These are phyloP conservation scores for Termitomyces heimii DNA, from an alignment of 768 basidiomycete species.

Conservation along the genomic window DNA sequence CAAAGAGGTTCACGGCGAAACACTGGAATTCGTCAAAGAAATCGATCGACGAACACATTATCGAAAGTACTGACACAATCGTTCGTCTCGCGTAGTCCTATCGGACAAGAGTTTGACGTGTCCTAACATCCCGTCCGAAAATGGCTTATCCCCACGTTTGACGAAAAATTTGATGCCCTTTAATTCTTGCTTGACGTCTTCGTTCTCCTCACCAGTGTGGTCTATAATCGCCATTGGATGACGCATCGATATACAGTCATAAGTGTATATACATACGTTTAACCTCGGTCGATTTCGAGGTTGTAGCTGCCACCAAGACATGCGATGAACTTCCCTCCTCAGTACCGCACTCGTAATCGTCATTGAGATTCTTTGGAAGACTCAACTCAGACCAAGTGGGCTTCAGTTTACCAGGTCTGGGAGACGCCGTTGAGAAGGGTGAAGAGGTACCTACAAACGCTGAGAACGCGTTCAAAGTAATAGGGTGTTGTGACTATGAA, in stretches of 20 bases:
- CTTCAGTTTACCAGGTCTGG: conserved; percentile 5
- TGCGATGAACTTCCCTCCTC: conserved; percentile 3
- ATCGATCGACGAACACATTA: neutral
- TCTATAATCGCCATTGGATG: conserved; percentile 19
- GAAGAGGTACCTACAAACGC: conserved; percentile 30
- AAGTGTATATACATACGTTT: conserved; percentile 10
- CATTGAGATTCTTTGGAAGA: neutral
- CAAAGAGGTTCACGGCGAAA: conserved; percentile 68
- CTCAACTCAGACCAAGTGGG: conserved; percentile 15
- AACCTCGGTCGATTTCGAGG: conserved; percentile 7
- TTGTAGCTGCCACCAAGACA: conserved; percentile 11
- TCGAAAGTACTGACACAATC: conserved; percentile 34
- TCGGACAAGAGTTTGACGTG: conserved; percentile 53
- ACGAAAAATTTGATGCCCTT: conserved; percentile 57
- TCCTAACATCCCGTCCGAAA: conserved; percentile 54
- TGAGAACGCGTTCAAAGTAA: conserved; percentile 28
- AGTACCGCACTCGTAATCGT: neutral
- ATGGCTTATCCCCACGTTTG: conserved; percentile 50
- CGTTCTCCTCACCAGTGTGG: conserved; percentile 63
- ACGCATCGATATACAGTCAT: neutral
- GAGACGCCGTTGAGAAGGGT: conserved; percentile 23
- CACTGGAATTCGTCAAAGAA: conserved; percentile 31
- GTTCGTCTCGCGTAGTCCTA: conserved; percentile 32
- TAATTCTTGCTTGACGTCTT: conserved; percentile 48
- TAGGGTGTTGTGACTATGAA: conserved; percentile 3